Evolutionary conservation across 2,329 filamentous ascomycete species (phyloP), one percentile per base, ranked within the genome.

Genomic region (Colletotrichum sp.): DNA sequence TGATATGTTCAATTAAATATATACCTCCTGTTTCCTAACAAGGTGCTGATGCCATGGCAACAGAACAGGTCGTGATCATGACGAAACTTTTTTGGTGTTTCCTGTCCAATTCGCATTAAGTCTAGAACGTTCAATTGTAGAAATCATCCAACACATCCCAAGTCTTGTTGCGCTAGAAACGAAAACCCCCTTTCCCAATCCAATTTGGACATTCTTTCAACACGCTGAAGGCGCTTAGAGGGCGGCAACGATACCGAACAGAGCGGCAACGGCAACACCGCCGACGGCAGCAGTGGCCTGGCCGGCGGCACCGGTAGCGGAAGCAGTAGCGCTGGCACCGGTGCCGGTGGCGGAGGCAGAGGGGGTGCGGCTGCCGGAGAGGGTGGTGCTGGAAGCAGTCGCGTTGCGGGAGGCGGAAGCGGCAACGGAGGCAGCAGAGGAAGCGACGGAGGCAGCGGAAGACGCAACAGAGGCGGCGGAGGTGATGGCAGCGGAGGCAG

Each of bases 401-500:
- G 26, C 39, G 60, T 44, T 68, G 49, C 68, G 21, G 24, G 60
- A 81, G 10, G 79, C 68, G 67, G 83, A 81, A 3, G 68, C 69
- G 34, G 28, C 59, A 8, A 65, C 18, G 9, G 63, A 16, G 8
- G 28, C 39, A 30, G 65, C 21, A n/a, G 65, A 66, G 24, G 68
- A 69, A 30, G 60, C 68, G 16, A 39, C 68, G 3, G 80, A 66
- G n/a, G 74, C 78, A 69, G 73, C 81, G 3, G 74, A 65, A 2
- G 75, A 44, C 73, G 80, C 80, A 21, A 80, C 76, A 3, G 36
- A 71, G 15, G 60, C 57, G 12, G 84, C 82, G 13, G 79, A 68
- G 68, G 83, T 81, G 13, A 83, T 84, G 68, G 81, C 79, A n/a
- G 74, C 60, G 28, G 87, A 78, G 10, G 83, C 81, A 24, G 75